Base-by-base conservation (phyloP, 2,329 filamentous ascomycete species). In the Aureobasidium uvarum region DNA sequence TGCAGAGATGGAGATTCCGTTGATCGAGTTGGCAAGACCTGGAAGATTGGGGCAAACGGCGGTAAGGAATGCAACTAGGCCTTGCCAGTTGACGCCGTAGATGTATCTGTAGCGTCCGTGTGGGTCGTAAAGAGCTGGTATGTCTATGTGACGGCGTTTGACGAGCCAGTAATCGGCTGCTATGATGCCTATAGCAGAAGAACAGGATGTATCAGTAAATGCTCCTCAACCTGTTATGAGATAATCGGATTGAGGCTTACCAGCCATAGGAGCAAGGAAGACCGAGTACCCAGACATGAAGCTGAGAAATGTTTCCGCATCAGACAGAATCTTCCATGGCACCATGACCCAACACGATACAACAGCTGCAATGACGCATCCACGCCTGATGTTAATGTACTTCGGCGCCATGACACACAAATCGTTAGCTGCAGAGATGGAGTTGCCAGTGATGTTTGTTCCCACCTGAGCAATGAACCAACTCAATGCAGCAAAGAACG, bases 251-350 rank as follows among this genome's bases (percentile, higher is more conserved):
- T 3, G 39, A 59, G 10, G 46, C 55, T 59, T 23, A 0, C 82
- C 81, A 0, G 85, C 84, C 66, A 89, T 86, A 0, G 86, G 86
- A 0, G 84, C 86, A 0, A 89, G 76, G 74, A 89, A 89, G 38
- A 89, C 79, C 0, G 83, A 81, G 74, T 88, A 87, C 0, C 86
- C 86, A 38, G 83, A 81, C 81, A 90, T 87, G 75, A 90, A 90
- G 18, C 23, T 51, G 23, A 66, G 39, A 10, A 89, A 85, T 1
- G 81, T 85, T 2, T 75, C 72, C 2, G 86, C 86, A 0, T 83
- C 86, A 39, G 74, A 78, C 20, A 89, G 77, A 66, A 89, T 89
- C 75, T 87, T 87, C 86, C 86, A 89, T 1, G 85, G 86, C 0
- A 86, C 84, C 38, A 88, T 78, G 2, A 81, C 80, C 85, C 85